phyloP scores from a whole-genome alignment of 768 basidiomycete species.

The Termitomyces sp. region DNA sequence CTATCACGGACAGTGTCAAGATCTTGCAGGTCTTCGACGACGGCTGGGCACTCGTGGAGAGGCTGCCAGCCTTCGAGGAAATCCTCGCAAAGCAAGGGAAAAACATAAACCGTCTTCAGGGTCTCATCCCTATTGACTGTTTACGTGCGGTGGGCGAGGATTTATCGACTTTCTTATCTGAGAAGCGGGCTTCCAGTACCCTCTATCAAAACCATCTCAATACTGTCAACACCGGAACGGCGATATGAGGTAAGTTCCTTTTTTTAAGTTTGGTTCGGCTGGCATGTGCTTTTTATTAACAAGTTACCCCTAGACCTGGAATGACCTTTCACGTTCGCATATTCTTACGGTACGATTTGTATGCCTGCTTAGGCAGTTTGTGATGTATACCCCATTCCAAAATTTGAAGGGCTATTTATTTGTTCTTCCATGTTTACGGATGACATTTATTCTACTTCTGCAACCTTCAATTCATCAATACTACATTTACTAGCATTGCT shows the following conservation, averaged over 20 bases:
- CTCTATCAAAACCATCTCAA: not conserved
- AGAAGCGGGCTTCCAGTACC: slow-evolving; percentile 33
- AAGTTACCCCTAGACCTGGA: not conserved
- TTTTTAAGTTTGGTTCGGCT: too few relatives aligned
- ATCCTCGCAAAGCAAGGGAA: slow-evolving; percentile 21
- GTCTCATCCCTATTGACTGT: slow-evolving; percentile 69
- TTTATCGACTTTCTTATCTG: slow-evolving; percentile 41
- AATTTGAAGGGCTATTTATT: not conserved
- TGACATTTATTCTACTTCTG: not conserved
- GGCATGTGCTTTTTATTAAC: not conserved
- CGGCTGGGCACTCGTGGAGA: slow-evolving; percentile 66
- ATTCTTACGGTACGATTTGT: not conserved
- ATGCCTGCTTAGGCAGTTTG: not conserved
- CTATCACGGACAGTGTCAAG: slow-evolving; percentile 44
- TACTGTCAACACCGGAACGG: not conserved
- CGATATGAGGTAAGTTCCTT: not conserved
- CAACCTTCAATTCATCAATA: not conserved
- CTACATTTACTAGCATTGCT: not conserved
- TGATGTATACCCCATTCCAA: not conserved
- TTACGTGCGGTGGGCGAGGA: slow-evolving; percentile 43
- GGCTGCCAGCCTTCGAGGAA: slow-evolving; percentile 18
- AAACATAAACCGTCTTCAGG: slow-evolving; percentile 19
- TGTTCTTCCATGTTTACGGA: not conserved
- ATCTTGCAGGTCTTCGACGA: slow-evolving; percentile 57
- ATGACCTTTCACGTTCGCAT: not conserved